These are phyloP conservation scores for Raphidocelis subcapitata DNA, from an alignment of 139 green algal species.

Conservation along the genomic window DNA sequence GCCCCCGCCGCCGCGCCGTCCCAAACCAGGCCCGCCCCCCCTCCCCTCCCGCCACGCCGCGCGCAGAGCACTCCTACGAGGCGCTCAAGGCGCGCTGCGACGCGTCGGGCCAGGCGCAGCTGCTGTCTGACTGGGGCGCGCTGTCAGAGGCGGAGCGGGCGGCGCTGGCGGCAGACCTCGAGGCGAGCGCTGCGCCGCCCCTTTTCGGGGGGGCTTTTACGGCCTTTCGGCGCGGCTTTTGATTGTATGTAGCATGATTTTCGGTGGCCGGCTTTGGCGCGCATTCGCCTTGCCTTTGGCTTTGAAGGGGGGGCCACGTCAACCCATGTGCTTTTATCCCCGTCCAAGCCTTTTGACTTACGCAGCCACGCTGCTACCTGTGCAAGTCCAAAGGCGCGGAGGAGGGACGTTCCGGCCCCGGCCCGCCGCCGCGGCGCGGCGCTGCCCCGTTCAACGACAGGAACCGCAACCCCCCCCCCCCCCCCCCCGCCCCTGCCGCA, in stretches of 20 bases:
- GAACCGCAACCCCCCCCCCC: too few relatives aligned
- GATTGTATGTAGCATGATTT: background rate
- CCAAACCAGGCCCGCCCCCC: background rate
- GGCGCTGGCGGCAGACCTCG: slow-evolving; percentile 39
- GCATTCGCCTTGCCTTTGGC: background rate
- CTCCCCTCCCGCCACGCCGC: too few relatives aligned
- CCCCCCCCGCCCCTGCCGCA: too few relatives aligned
- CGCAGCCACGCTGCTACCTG: too few relatives aligned
- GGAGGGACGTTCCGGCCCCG: too few relatives aligned
- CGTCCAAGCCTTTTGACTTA: background rate
- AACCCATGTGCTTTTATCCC: background rate
- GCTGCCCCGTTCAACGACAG: too few relatives aligned
- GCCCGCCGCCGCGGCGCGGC: too few relatives aligned
- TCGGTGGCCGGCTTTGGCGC: background rate
- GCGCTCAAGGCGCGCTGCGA: slow-evolving; percentile 3
- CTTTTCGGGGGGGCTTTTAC: background rate
- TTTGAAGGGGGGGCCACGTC: background rate
- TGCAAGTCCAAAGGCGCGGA: too few relatives aligned
- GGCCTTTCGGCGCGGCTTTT: background rate
- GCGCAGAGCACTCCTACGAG: too few relatives aligned
- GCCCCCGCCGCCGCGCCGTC: too few relatives aligned
- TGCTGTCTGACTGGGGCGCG: slow-evolving; percentile 44
- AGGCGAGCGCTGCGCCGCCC: slow-evolving; percentile 16
- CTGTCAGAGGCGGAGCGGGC: slow-evolving; percentile 39
- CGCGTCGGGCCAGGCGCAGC: slow-evolving; percentile 48